Evolutionary conservation across 2,329 filamentous ascomycete genomes (phyloP).

Genomic region (Phaeomoniella chlamydospora): DNA sequence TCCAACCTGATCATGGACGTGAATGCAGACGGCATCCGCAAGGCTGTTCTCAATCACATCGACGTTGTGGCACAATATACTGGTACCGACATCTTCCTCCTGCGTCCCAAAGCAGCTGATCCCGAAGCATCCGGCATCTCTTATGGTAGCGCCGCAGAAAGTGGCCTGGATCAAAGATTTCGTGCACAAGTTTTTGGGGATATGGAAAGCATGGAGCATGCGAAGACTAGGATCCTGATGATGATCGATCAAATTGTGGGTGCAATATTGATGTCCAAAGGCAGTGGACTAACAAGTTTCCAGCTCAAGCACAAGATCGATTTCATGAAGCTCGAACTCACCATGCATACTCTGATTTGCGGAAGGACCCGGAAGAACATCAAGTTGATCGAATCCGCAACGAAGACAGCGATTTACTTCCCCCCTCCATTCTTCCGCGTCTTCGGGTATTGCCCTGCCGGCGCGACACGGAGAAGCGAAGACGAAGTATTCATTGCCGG

Average conservation of each 20-base stretch:
- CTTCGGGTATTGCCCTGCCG: constrained; percentile 76
- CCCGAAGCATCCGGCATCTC: constrained; percentile 54
- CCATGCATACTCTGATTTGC: constrained; percentile 82
- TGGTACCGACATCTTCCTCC: constrained; percentile 89
- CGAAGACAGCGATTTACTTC: constrained; percentile 95
- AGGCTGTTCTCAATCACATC: constrained; percentile 66
- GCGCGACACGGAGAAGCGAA: constrained; percentile 66
- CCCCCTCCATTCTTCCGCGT: constrained; percentile 85
- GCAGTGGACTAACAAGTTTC: constrained; percentile 4
- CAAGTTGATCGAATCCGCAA: constrained; percentile 90
- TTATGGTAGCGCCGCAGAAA: constrained; percentile 62
- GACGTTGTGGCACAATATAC: constrained; percentile 78
- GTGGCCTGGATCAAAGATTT: constrained; percentile 74
- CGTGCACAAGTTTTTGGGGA: constrained; percentile 91
- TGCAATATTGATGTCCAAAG: constrained; percentile 6
- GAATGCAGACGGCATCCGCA: constrained; percentile 50
- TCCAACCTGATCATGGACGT: constrained; percentile 78
- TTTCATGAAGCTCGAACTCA: constrained; percentile 66
- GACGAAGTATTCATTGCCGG: constrained; percentile 94
- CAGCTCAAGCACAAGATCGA: constrained; percentile 51
- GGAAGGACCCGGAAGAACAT: constrained; percentile 94
- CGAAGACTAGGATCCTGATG: constrained; percentile 88
- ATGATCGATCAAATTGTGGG: constrained; percentile 89
- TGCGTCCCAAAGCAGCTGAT: constrained; percentile 74
- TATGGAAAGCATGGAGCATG: constrained; percentile 87